Evolutionary conservation across 768 basidiomycete genomes (phyloP).

Genomic region (Kwoniella newhampshirensis): DNA sequence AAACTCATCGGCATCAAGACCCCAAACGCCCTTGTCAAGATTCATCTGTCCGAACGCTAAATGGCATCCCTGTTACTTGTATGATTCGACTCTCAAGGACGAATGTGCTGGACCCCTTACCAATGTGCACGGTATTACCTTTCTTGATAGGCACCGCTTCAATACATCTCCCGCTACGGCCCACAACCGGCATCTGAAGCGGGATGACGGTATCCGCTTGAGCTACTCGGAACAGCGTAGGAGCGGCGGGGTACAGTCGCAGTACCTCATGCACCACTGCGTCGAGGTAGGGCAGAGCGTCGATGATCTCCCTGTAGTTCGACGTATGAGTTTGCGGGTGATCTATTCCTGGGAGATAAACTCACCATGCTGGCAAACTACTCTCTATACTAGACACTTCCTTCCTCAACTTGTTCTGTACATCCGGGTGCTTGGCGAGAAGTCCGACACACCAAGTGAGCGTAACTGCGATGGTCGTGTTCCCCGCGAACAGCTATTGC

Average conservation of each 20-base stretch:
- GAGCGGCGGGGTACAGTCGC: constrained; percentile 43
- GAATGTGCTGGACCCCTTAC: constrained; percentile 43
- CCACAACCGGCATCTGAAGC: constrained; percentile 42
- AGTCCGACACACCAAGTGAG: constrained; percentile 78
- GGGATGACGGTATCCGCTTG: constrained; percentile 36
- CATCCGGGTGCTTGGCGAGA: constrained; percentile 65
- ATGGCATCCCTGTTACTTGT: too few species aligned
- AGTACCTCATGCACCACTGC: constrained; percentile 60
- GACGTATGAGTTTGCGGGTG: too few species aligned
- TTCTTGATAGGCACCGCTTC: constrained; percentile 40
- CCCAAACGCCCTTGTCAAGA: too few species aligned
- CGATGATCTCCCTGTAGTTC: too few species aligned
- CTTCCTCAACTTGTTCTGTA: constrained; percentile 69
- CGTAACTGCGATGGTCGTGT: constrained; percentile 78
- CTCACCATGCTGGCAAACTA: too few species aligned
- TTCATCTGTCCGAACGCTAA: too few species aligned
- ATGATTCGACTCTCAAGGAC: too few species aligned
- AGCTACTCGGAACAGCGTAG: constrained; percentile 38
- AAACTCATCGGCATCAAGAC: constrained; percentile 46
- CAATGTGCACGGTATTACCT: constrained; percentile 45
- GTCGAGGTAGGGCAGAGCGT: constrained; percentile 73
- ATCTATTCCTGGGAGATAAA: too few species aligned
- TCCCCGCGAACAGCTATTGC: constrained; percentile 61
- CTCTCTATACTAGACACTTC: too few species aligned
- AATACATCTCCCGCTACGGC: constrained; percentile 45